Evolutionary conservation across 345 rosid species (phyloP), one percentile per base, ranked within the genome.

Genomic region (Gossypium rotundifolium): DNA sequence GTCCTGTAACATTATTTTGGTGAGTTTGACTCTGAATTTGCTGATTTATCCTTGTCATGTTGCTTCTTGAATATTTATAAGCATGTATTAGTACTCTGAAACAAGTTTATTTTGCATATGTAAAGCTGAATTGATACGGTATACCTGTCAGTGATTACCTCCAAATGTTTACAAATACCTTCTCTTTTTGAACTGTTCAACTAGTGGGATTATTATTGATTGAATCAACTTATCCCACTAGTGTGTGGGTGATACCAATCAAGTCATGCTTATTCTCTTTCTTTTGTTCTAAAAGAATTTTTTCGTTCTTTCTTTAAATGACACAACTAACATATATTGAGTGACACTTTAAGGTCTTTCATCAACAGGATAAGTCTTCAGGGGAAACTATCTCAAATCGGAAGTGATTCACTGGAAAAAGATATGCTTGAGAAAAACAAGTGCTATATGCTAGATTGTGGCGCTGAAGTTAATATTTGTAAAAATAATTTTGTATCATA

Each of bases 381-480:
- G 81, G 92, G 89, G 20, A 86, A 86, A 78, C 81, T 88, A 45
- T 80, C 77, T 75, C 91, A 84, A 78, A 71, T 72, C 71, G 95
- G 73, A 83, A 73, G 78, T 54, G 77, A 33, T 64, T 78, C 82
- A 61, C 81, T 91, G 81, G 78, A 69, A 68, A 88, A 78, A 77
- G 88, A 87, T 45, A 77, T 86, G 87, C 93, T 93, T 45, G 88
- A 89, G 46, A 80, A 77, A 72, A 80, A 83, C 83, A 91, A 86
- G 86, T 89, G 95, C 77, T 93, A 89, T 79, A 81, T 93, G 92
- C 81, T 93, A 82, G 97, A 93, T 40, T 86, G 88, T 74, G 83
- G 80, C 23, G 67, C 76, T 61, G 95, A 88, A 74, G 84, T 84
- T 75, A n/a, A n/a, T n/a, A n/a, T n/a, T n/a, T n/a, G n/a, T n/a